phyloP scores from a whole-genome alignment of 495 filamentous ascomycete genomes.

The Aspergillus indologenus region DNA sequence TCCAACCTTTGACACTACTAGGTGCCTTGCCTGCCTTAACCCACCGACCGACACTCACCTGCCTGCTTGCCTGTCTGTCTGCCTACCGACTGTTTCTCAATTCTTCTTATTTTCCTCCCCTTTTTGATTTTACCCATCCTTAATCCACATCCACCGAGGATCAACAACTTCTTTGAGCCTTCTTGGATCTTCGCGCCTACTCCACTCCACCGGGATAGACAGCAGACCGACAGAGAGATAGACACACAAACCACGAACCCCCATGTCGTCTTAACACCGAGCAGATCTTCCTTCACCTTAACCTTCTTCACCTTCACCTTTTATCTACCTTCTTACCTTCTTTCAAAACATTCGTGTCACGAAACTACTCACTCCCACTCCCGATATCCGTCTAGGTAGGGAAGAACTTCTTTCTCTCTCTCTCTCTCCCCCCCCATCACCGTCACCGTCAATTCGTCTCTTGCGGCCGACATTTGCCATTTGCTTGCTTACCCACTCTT shows the following conservation, averaged over 20 bases:
- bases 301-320: too few relatives aligned
- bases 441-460: slow-evolving; percentile 6
- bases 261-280: slow-evolving; percentile 42
- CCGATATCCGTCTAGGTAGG: slow-evolving; percentile 35
- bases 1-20: too few relatives aligned
- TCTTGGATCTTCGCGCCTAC: slow-evolving; percentile 2
- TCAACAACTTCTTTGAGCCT: background rate
- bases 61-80: background rate
- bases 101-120: background rate
- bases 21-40: background rate
- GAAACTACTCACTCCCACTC: slow-evolving; percentile 5
- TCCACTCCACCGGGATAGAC: slow-evolving; percentile 10
- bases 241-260: slow-evolving; percentile 7
- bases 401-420: slow-evolving; percentile 6
- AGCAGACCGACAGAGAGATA: background rate
- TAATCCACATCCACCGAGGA: background rate
- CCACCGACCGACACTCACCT: background rate
- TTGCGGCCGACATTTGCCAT: background rate
- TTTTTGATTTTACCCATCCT: too few relatives aligned
- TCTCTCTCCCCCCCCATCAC: slow-evolving; percentile 3
- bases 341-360: too few relatives aligned
- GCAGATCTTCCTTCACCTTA: too few relatives aligned
- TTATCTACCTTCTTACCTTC: too few relatives aligned
- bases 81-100: background rate
- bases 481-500: slow-evolving; percentile 4